A percentile compares a stretch with the other conserved stretches of the same genome.
These are phyloP conservation scores for Pholiota conissans DNA, from an alignment of 768 basidiomycete genomes.

Conservation along the genomic window DNA sequence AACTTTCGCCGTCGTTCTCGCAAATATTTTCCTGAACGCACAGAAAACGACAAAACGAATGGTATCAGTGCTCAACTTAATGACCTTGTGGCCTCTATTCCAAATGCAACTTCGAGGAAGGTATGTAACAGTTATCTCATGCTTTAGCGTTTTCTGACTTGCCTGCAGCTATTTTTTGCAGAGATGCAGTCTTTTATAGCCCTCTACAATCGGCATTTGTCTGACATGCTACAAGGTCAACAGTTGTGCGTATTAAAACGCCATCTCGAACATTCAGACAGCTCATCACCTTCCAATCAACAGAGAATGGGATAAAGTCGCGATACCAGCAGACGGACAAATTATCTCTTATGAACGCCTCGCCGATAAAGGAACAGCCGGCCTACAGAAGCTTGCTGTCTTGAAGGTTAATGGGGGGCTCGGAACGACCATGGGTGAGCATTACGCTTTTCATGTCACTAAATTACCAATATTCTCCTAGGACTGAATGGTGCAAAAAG, in stretches of 20 bases:
- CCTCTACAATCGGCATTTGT: conserved; percentile 79
- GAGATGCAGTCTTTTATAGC: conserved; percentile 88
- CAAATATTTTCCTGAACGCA: conserved; percentile 41
- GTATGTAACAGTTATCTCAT: conserved; percentile 28
- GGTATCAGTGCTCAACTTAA: conserved; percentile 70
- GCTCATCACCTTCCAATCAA: conserved; percentile 54
- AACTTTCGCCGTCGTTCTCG: conserved; percentile 36
- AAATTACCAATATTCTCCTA: conserved; percentile 36
- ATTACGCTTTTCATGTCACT: not conserved
- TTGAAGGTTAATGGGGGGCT: conserved; percentile 91
- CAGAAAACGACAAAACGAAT: conserved; percentile 54
- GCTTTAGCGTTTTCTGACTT: not conserved
- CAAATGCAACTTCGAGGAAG: conserved; percentile 58
- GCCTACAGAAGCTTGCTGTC: conserved; percentile 77
- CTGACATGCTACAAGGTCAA: conserved; percentile 33
- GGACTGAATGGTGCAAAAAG: conserved; percentile 76
- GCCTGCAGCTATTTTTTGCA: conserved; percentile 57
- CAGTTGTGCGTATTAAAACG: not conserved
- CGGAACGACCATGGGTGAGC: conserved; percentile 76
- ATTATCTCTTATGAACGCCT: conserved; percentile 70
- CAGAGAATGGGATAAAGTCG: conserved; percentile 75
- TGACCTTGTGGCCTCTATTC: conserved; percentile 60
- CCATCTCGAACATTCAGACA: not conserved
- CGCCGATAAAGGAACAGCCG: conserved; percentile 47
- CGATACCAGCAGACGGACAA: conserved; percentile 67